phyloP scores from a whole-genome alignment of 768 basidiomycete species.

The Neoboletus magnificus region DNA sequence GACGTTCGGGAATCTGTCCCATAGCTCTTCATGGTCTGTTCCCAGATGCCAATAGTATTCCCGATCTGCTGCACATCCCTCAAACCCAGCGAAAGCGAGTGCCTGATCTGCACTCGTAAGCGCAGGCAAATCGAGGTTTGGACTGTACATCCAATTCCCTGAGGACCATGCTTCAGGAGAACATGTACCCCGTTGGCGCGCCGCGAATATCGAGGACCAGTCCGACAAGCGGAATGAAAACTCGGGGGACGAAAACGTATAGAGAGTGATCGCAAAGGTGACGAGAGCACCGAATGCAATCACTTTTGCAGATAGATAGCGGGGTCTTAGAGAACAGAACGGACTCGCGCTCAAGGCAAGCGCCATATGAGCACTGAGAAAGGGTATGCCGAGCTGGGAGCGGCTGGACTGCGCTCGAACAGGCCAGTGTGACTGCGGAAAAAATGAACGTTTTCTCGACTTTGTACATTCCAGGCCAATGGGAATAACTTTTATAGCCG shows the following conservation, averaged over 20 bases:
- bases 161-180: constrained; percentile 34
- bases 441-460: neutral
- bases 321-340: constrained; percentile 19
- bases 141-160: constrained; percentile 42
- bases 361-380: constrained; percentile 1
- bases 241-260: constrained; percentile 27
- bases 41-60: constrained; percentile 66
- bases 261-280: constrained; percentile 27
- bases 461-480: neutral
- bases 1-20: constrained; percentile 51
- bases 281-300: constrained; percentile 26
- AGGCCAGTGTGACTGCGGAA: neutral
- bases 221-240: constrained; percentile 10
- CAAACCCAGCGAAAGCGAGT: constrained; percentile 51
- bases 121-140: constrained; percentile 31
- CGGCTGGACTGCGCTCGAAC: neutral
- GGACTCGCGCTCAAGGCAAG: neutral
- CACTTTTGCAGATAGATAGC: constrained; percentile 21
- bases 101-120: constrained; percentile 44
- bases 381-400: neutral
- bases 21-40: constrained; percentile 45
- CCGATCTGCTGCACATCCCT: constrained; percentile 60
- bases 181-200: constrained; percentile 30
- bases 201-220: constrained; percentile 27
- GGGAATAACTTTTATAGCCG: neutral